Conservation (phyloP, 768 basidiomycete species). For the Termitomyces titanicus region DNA sequence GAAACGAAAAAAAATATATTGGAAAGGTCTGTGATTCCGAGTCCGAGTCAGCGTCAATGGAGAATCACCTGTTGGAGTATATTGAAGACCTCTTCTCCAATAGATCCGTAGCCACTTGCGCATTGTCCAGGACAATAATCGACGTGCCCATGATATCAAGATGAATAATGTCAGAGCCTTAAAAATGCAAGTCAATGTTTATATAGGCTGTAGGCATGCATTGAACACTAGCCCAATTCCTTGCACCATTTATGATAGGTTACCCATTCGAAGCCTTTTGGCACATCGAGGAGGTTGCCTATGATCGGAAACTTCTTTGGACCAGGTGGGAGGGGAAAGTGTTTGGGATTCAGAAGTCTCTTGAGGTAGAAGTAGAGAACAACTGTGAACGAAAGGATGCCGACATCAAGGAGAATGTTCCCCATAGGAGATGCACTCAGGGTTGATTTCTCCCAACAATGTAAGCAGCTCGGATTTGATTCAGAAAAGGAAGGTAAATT, state of each 20-base stretch:
- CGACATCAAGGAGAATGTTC: neutral
- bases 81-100: constrained; percentile 21
- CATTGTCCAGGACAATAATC: constrained; percentile 21
- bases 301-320: neutral
- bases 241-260: neutral
- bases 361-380: neutral
- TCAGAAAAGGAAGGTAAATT: no score
- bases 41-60: neutral
- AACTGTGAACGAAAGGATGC: neutral
- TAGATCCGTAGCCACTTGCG: constrained; percentile 20
- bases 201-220: neutral
- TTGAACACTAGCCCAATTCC: neutral
- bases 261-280: neutral
- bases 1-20: neutral
- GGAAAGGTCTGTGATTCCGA: neutral
- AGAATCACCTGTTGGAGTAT: constrained; percentile 13
- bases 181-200: neutral
- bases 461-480: no score
- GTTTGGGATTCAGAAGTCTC: neutral
- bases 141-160: constrained; percentile 18
- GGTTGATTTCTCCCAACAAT: no score
- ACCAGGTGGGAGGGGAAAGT: neutral
- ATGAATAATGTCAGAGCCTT: constrained; percentile 23
- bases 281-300: neutral
- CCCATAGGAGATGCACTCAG: neutral